These are phyloP conservation scores for Seminavis robusta DNA, from an alignment of 108 stramenopile genomes.

Conservation along the genomic window DNA sequence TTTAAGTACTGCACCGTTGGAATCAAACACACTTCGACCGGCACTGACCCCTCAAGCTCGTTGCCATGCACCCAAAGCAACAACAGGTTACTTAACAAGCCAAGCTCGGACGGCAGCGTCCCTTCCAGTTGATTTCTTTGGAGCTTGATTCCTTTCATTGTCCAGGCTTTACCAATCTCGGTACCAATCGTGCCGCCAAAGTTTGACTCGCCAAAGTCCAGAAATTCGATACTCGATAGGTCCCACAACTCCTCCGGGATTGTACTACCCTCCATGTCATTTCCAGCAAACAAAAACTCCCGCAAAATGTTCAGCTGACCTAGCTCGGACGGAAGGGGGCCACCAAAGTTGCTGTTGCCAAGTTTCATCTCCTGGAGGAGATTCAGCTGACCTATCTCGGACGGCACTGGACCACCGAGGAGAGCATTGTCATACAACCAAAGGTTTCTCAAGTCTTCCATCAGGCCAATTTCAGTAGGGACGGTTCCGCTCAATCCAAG, in stretches of 20 bases:
- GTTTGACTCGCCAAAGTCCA: constrained; percentile 30
- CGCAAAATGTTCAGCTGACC: constrained; percentile 24
- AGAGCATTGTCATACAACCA: constrained; percentile 35
- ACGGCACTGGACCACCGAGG: too few relatives aligned
- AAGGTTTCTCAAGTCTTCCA: constrained; percentile 19
- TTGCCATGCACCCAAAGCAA: too few relatives aligned
- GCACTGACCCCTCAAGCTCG: too few relatives aligned
- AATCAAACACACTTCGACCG: too few relatives aligned
- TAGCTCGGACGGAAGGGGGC: constrained; percentile 18
- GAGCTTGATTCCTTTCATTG: constrained; percentile 22
- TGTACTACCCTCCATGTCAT: too few relatives aligned
- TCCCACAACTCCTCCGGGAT: too few relatives aligned
- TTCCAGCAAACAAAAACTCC: too few relatives aligned
- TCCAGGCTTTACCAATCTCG: constrained; percentile 20
- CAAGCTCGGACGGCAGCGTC: constrained; percentile 20
- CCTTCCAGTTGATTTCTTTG: constrained; percentile 32
- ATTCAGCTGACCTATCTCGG: too few relatives aligned
- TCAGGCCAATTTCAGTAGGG: constrained; percentile 32
- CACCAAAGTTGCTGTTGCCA: constrained; percentile 25
- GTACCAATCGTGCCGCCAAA: constrained; percentile 49
- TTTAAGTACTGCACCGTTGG: too few relatives aligned
- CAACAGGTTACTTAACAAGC: constrained; percentile 4
- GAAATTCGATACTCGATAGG: constrained; percentile 15
- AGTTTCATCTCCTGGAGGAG: constrained; percentile 21
- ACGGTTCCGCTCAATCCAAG: constrained; percentile 48